Base-by-base conservation (phyloP, 768 basidiomycete species). In the Candolleomyces aberdarensis region DNA sequence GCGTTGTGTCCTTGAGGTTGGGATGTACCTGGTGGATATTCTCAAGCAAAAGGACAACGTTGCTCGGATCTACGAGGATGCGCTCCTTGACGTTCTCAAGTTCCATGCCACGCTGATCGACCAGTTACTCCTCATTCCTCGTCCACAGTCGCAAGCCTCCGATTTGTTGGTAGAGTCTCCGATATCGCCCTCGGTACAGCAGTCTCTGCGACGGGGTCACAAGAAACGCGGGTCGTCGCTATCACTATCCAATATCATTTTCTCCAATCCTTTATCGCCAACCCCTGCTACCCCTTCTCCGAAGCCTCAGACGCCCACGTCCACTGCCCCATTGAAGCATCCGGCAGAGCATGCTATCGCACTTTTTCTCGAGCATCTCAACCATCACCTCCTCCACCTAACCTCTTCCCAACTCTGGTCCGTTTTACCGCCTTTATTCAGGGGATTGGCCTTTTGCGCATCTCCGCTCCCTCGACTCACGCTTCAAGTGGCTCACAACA, bases 391-490 rank as follows among this genome's bases (percentile, higher is more conserved):
- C 50, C 87, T 86, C 67, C 79, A 78, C 15, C 76, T 91, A 15
- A 76, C 86, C 5, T 80, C 86, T 7, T 71, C 71, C 11, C 79
- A 82, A 65, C 80, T 91, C 40, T 69, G 74, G 13, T 65, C 73
- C 40, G 84, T 92, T 56, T 76, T 92, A n/a, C 87, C 88, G 0
- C 76, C 88, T 39, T 82, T 93, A n/a, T 89, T 91, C 67, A 85
- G 88, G 17, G 82, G 82, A 20, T 78, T 89, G 22, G 84, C 87
- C 0, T 85, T 83, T 65, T 88, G 83, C 67, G 77, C 84, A 3
- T 80, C 84, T 3, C 84, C 89, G 1, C 80, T 93, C 15, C 88
- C 91, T 44, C 83, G 87, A 8, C 74, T 93, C 10, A 84, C 87
- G 5, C 76, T 91, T 46, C 76, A 76, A 54, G 69, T 70, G 61